Percentiles rank a stretch among this genome's conserved stretches.
Evolutionary conservation across 2,329 filamentous ascomycete species (phyloP).

Genomic region (Penicillium janthinellum): DNA sequence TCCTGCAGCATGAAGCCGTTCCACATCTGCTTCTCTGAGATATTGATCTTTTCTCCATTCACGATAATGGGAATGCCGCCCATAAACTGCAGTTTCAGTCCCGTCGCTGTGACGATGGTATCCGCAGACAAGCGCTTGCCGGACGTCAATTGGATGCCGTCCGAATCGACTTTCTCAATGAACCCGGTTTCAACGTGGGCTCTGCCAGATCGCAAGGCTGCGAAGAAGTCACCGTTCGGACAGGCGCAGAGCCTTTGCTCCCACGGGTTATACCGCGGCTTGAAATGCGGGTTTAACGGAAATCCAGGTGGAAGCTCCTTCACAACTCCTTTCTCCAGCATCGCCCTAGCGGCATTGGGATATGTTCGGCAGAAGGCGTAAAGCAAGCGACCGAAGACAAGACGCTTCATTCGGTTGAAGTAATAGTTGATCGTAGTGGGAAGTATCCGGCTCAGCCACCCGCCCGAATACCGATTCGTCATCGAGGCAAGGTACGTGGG

Average conservation of each 20-base stretch:
- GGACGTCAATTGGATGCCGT: not conserved
- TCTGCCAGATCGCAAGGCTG: not conserved
- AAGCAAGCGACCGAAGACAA: not conserved
- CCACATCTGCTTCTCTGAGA: not conserved
- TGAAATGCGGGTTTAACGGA: not conserved
- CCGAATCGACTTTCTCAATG: not conserved
- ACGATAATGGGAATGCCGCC: not conserved
- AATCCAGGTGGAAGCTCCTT: not conserved
- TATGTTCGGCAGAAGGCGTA: not conserved
- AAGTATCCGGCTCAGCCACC: not conserved
- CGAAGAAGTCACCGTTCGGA: not conserved
- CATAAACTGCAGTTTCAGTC: not conserved
- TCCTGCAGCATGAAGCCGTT: slow-evolving; percentile 2
- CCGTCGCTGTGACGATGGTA: not conserved
- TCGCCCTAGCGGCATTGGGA: not conserved
- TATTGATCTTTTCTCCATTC: not conserved
- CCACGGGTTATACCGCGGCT: not conserved
- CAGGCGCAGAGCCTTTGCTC: not conserved
- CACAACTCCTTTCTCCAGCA: not conserved
- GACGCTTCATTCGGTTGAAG: not conserved
- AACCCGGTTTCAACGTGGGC: not conserved
- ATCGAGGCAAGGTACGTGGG: not conserved
- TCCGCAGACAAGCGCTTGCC: not conserved
- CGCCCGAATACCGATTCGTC: not conserved
- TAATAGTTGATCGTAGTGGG: not conserved